Evolutionary conservation across 495 filamentous ascomycete genomes (phyloP).

Genomic region (Pyrenula massariospora): DNA sequence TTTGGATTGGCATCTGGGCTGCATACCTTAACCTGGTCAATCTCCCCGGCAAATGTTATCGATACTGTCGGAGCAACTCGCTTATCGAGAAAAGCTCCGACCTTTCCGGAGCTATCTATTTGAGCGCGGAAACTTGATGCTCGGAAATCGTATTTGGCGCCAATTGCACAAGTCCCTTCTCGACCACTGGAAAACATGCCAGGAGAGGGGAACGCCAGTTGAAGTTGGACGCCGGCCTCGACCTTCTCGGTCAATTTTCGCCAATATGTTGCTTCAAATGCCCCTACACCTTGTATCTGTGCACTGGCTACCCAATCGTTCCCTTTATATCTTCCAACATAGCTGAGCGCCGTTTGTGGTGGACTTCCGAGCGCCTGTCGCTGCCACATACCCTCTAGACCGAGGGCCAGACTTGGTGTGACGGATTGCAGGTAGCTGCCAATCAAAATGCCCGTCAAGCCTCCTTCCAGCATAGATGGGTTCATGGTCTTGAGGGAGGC

Average conservation of each 20-base stretch:
- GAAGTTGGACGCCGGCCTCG: constrained; percentile 90
- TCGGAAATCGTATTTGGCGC: constrained; percentile 97
- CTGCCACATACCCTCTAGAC: constrained; percentile 90
- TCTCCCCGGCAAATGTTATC: constrained; percentile 91
- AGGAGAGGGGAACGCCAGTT: constrained; percentile 62
- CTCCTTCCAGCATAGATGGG: constrained; percentile 83
- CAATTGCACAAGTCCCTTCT: constrained; percentile 81
- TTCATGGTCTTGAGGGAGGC: constrained; percentile 85
- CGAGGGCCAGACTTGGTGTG: constrained; percentile 77
- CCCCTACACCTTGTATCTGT: constrained; percentile 74
- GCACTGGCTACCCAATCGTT: constrained; percentile 83
- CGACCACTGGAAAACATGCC: constrained; percentile 62
- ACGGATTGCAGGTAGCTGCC: constrained; percentile 90
- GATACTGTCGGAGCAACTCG: constrained; percentile 78
- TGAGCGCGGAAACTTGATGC: constrained; percentile 90
- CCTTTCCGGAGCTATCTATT: constrained; percentile 85
- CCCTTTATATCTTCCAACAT: constrained; percentile 79
- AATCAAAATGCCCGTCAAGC: constrained; percentile 87
- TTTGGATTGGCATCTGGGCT: neutral
- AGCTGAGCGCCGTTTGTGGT: constrained; percentile 76
- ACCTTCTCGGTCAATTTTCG: constrained; percentile 85
- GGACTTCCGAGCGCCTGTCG: constrained; percentile 62
- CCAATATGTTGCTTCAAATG: constrained; percentile 90
- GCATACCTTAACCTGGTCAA: constrained; percentile 90
- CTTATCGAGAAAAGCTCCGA: constrained; percentile 91